phyloP scores from a whole-genome alignment of 441 rosid species.

The Pelargonium myrrhifolium region DNA sequence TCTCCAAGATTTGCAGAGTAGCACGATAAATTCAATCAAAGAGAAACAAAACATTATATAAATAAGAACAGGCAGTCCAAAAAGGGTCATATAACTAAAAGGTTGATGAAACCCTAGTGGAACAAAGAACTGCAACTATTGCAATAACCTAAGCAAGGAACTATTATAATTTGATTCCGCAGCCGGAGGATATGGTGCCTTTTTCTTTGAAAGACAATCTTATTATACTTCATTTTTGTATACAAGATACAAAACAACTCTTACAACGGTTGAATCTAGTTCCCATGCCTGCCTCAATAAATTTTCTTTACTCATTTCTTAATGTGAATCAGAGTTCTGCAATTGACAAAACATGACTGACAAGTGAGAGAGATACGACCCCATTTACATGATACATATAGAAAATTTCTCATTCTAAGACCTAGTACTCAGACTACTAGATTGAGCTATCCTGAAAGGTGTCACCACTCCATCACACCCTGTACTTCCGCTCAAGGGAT shows the following conservation, averaged over 20 bases:
- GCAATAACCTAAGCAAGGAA: too few species aligned
- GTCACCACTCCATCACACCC: constrained; percentile 20
- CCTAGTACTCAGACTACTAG: constrained; percentile 24
- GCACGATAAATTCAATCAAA: too few species aligned
- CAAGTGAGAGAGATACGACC: background rate
- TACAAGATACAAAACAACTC: background rate
- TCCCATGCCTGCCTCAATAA: background rate
- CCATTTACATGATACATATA: constrained; percentile 16
- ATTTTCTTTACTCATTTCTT: constrained; percentile 6
- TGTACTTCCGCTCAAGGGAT: constrained; percentile 12
- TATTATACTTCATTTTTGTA: too few species aligned
- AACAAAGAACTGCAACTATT: too few species aligned
- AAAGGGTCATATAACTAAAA: too few species aligned
- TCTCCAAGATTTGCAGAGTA: too few species aligned
- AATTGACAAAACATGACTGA: constrained; percentile 4
- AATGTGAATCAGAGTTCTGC: constrained; percentile 4
- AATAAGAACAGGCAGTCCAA: too few species aligned
- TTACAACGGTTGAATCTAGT: background rate
- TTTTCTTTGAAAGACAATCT: too few species aligned
- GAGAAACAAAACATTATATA: too few species aligned
- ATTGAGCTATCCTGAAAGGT: constrained; percentile 19
- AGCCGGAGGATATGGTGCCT: too few species aligned
- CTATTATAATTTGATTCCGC: too few species aligned
- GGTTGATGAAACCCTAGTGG: too few species aligned
- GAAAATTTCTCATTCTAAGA: constrained; percentile 12